A percentile compares a stretch with the other conserved stretches of the same genome.
These are phyloP conservation scores for Aspergillus vadensis DNA, from an alignment of 2,329 filamentous ascomycete species.

Conservation along the genomic window DNA sequence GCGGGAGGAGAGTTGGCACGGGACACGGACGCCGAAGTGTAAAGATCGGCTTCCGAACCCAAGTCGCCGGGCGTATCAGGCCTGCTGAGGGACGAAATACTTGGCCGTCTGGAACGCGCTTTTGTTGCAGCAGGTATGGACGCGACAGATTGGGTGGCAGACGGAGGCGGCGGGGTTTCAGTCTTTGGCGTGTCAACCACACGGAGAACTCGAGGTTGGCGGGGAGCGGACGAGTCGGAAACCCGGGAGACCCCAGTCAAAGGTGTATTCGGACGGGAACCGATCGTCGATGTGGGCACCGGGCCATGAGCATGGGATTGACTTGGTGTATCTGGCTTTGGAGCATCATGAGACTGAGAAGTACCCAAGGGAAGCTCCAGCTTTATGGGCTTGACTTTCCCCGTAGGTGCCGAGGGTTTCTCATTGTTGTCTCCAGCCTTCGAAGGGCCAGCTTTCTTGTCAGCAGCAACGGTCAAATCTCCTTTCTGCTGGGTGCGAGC, in stretches of 20 bases:
- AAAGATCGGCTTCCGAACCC: conserved; percentile 60
- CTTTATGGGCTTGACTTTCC: conserved; percentile 39
- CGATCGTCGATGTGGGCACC: conserved; percentile 37
- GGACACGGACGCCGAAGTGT: conserved; percentile 61
- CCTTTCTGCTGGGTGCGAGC: conserved; percentile 27
- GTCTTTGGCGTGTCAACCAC: conserved; percentile 59
- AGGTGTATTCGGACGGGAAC: conserved; percentile 54
- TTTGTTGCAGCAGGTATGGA: conserved; percentile 34
- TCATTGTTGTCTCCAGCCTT: conserved; percentile 15
- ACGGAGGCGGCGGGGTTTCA: conserved; percentile 42
- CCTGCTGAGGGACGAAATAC: conserved; percentile 58
- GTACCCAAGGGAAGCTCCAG: conserved; percentile 32
- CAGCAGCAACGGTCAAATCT: conserved; percentile 19
- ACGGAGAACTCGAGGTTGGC: conserved; percentile 56
- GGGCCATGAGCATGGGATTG: conserved; percentile 25
- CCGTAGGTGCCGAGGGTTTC: conserved; percentile 10
- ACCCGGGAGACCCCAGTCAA: conserved; percentile 39
- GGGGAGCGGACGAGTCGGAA: conserved; percentile 42
- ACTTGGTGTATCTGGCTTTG: conserved; percentile 28
- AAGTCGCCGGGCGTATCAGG: conserved; percentile 63
- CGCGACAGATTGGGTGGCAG: conserved; percentile 35
- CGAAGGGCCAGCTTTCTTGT: conserved; percentile 21
- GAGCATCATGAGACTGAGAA: conserved; percentile 22
- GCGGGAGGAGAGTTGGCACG: conserved; percentile 60
- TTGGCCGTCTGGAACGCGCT: conserved; percentile 38